phyloP scores from a whole-genome alignment of 257 asterid genomes.

The Buddleja alternifolia region DNA sequence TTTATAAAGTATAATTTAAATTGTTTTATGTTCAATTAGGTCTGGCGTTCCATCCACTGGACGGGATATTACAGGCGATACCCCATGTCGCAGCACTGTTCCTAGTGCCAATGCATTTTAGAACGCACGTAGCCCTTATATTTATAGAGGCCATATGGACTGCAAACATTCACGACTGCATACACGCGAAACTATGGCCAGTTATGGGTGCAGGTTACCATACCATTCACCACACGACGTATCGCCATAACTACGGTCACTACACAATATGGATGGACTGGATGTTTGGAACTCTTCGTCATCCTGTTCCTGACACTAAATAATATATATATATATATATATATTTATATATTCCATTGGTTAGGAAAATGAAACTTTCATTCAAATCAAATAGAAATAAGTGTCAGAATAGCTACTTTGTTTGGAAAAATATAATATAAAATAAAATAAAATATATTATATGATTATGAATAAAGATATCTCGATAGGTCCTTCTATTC shows the following conservation, averaged over 20 bases:
- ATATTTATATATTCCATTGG: too few relatives aligned
- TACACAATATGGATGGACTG: conserved; percentile 98
- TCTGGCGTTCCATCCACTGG: conserved; percentile 92
- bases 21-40: conserved; percentile 45
- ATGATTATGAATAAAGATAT: too few relatives aligned
- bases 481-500: too few relatives aligned
- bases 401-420: too few relatives aligned
- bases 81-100: conserved; percentile 87
- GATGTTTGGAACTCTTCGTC: conserved; percentile 97
- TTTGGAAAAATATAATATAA: too few relatives aligned
- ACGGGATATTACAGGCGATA: conserved; percentile 88
- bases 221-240: conserved; percentile 97
- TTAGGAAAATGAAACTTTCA: too few relatives aligned
- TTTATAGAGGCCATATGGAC: conserved; percentile 91
- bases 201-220: conserved; percentile 99
- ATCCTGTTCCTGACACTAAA: too few relatives aligned
- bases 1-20: conserved; percentile 17
- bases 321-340: too few relatives aligned
- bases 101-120: conserved; percentile 77
- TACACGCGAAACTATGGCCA: conserved; percentile 88
- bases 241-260: conserved; percentile 94
- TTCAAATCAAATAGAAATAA: too few relatives aligned
- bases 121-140: conserved; percentile 71
- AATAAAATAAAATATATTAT: too few relatives aligned
- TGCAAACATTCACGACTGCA: conserved; percentile 93